Evolutionary conservation across 2,329 filamentous ascomycete genomes (phyloP), one percentile per base, ranked within the genome.

Genomic region (Aureobasidium mangrovei): DNA sequence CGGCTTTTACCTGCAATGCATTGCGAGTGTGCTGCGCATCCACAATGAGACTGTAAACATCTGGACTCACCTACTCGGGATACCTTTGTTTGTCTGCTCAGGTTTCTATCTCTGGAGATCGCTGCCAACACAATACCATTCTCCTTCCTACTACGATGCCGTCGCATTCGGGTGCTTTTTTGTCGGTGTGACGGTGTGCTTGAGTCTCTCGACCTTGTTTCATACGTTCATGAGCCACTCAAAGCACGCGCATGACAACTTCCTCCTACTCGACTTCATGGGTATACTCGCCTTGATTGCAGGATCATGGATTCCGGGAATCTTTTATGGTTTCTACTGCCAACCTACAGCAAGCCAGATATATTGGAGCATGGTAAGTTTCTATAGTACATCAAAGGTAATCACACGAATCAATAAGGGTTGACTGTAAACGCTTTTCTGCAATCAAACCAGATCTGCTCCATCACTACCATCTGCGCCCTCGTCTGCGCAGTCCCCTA

Each of bases 261-360:
- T 88, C 9, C 95, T 95, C 67, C 88, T 93, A 69, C 74, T 95
- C 47, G 91, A 96, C 67, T 95, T 95, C 67, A 80, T 90, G 3
- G 91, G 91, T 5, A 96, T 96, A 61, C 87, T 95, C 36, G 80
- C 83, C 45, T 73, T 95, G 59, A 95, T 95, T 56, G 84, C 89
- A 55, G 91, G 91, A 8, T 91, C 85, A 65, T 93, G 89, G 65
- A 80, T 95, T 47, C 88, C 90, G 2, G 85, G 86, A 47, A 67
- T 95, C 57, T 79, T 78, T 61, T 80, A 80, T 62, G 73, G 70
- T 3, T 80, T 82, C 59, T 69, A 70, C 26, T 72, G 71, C 55
- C 61, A 69, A 5, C 52, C 62, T 1, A 35, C 53, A 71, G 70
- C 55, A 61, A 69, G 6, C 53, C 62, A 1, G 31, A 53, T 63